Evolutionary conservation across 2,329 filamentous ascomycete genomes (phyloP).

Genomic region (Chrysosporium queenslandicum): DNA sequence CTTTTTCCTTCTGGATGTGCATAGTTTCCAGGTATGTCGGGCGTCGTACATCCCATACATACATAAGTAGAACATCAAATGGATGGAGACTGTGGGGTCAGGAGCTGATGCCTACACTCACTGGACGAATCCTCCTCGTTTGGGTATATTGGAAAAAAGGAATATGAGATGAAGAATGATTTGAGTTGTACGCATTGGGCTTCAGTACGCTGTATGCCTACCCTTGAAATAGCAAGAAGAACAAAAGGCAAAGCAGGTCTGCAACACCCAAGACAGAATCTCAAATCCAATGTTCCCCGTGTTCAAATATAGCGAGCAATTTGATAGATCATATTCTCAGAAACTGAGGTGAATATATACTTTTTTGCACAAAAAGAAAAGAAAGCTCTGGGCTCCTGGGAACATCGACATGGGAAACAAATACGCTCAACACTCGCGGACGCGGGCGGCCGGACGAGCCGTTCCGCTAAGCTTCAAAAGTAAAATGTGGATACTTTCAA

Average conservation of each 20-base stretch:
- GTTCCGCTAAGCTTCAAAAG: neutral
- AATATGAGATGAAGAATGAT: neutral
- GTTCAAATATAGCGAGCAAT: neutral
- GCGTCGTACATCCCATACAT: neutral
- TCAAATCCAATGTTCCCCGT: neutral
- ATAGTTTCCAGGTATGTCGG: neutral
- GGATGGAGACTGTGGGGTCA: neutral
- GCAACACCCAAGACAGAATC: too few relatives aligned
- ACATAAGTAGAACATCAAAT: too few relatives aligned
- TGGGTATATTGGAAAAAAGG: neutral
- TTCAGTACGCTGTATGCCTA: neutral
- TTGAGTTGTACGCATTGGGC: neutral
- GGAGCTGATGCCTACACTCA: neutral
- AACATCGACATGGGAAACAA: neutral
- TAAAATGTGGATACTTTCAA: neutral
- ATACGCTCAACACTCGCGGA: neutral
- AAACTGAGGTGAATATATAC: neutral
- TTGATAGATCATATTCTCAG: neutral
- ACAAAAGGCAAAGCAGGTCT: too few relatives aligned
- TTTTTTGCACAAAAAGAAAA: too few relatives aligned
- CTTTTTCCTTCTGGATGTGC: neutral
- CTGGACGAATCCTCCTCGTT: neutral
- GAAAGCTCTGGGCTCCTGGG: too few relatives aligned
- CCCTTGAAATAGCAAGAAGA: too few relatives aligned
- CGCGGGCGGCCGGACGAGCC: conserved; percentile 1